These are phyloP conservation scores for Primulina huaijiensis DNA, from an alignment of 257 asterid species.

Conservation along the genomic window DNA sequence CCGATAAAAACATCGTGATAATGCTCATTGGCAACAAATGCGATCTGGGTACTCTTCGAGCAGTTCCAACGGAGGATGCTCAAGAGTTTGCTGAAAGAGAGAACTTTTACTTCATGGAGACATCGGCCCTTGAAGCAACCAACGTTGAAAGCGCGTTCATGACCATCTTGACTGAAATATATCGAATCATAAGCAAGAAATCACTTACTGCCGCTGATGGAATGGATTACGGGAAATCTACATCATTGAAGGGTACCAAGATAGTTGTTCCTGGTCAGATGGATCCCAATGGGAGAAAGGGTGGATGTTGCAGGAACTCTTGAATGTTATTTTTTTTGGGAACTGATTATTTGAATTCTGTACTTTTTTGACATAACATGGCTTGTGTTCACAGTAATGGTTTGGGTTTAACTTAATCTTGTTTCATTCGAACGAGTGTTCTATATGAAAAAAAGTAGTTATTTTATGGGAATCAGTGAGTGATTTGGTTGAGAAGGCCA, in stretches of 20 bases:
- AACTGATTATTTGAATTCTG: background rate
- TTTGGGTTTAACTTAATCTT: background rate
- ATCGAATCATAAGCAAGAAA: conserved; percentile 66
- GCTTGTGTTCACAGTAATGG: background rate
- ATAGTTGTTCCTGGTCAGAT: conserved; percentile 55
- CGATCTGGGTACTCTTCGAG: conserved; percentile 66
- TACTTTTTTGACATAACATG: background rate
- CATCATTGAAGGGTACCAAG: conserved; percentile 62
- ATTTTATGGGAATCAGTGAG: too few relatives aligned
- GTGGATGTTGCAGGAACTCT: conserved; percentile 58
- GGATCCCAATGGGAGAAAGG: conserved; percentile 37
- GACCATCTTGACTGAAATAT: conserved; percentile 55
- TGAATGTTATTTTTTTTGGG: conserved; percentile 18
- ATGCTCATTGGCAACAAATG: conserved; percentile 82
- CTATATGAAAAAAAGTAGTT: too few relatives aligned
- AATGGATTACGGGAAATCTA: conserved; percentile 35
- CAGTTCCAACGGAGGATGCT: conserved; percentile 83
- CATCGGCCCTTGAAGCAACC: conserved; percentile 79
- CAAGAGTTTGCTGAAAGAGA: conserved; percentile 88
- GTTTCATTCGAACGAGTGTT: background rate
- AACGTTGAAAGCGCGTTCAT: conserved; percentile 73
- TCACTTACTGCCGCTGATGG: conserved; percentile 42
- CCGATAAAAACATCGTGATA: conserved; percentile 83
- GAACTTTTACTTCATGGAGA: conserved; percentile 81
- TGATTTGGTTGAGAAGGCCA: background rate